A percentile compares a stretch with the other conserved stretches of the same genome.
Evolutionary conservation across 306 rosid species (phyloP).

Genomic region (Rubus idaeus): DNA sequence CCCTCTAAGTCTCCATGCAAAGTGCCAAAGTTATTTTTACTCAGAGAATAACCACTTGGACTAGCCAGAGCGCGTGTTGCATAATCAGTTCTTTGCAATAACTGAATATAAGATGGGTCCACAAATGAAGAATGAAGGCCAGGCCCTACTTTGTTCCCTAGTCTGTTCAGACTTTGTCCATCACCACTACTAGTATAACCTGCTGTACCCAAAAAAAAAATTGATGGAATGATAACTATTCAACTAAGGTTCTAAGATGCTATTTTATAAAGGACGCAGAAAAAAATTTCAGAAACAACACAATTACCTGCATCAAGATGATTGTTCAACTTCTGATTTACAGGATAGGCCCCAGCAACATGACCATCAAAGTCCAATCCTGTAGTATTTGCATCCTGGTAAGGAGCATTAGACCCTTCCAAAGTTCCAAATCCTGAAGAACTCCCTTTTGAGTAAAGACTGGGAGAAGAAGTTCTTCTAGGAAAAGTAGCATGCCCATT

Average conservation of each 20-base stretch:
- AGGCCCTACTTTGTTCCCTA: conserved; percentile 45
- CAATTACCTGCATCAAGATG: conserved; percentile 57
- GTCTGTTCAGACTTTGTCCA: conserved; percentile 43
- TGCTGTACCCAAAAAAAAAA: conserved; percentile 19
- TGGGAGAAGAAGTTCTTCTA: conserved; percentile 72
- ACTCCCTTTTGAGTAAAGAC: conserved; percentile 55
- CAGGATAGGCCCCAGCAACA: conserved; percentile 46
- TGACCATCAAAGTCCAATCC: conserved; percentile 45
- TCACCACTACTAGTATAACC: conserved; percentile 44
- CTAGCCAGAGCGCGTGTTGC: conserved; percentile 43
- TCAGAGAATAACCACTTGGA: conserved; percentile 50
- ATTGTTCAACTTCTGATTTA: conserved; percentile 48
- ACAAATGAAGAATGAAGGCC: conserved; percentile 46
- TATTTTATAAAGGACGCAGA: not conserved
- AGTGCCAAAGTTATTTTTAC: conserved; percentile 52
- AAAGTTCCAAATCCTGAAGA: conserved; percentile 50
- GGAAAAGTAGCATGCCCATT: conserved; percentile 55
- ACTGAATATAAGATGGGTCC: conserved; percentile 51
- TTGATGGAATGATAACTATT: not conserved
- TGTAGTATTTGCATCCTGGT: conserved; percentile 40
- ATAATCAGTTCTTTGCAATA: conserved; percentile 60
- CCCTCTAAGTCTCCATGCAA: conserved; percentile 66
- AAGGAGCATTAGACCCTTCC: conserved; percentile 36
- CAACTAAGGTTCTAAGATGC: not conserved
- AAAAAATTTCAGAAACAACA: conserved; percentile 7